Conservation (phyloP, 1,284 basidiomycete genomes). For the Wolfiporia cocos region DNA sequence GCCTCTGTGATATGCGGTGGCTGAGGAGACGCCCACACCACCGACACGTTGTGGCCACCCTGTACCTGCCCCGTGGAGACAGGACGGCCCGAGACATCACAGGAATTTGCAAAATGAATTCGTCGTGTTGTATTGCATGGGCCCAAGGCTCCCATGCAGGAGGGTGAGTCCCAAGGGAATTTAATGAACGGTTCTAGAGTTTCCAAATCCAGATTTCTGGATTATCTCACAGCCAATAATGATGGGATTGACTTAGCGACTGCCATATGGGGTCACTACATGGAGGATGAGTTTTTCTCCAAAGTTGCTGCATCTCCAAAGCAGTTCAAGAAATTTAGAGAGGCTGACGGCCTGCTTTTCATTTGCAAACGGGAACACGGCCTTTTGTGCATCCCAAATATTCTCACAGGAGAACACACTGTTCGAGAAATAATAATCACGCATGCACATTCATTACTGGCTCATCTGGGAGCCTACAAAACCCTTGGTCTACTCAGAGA, state of each 20-base stretch:
- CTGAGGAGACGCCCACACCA: too few relatives aligned
- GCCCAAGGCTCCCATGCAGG: slow-evolving; percentile 3
- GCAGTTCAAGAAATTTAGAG: slow-evolving; percentile 8
- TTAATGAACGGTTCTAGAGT: not conserved
- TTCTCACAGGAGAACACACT: slow-evolving; percentile 9
- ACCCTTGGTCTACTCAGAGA: slow-evolving; percentile 19
- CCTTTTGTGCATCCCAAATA: slow-evolving; percentile 19
- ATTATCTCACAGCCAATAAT: not conserved
- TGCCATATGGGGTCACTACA: not conserved
- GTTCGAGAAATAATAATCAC: slow-evolving; percentile 19
- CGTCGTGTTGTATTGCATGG: slow-evolving; percentile 7
- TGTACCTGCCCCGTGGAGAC: slow-evolving; percentile 1
- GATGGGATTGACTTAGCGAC: not conserved
- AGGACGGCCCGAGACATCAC: slow-evolving; percentile 7
- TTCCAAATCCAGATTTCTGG: not conserved
- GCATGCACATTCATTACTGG: slow-evolving; percentile 22
- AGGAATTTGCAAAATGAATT: slow-evolving; percentile 8
- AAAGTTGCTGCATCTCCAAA: not conserved
- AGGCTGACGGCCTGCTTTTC: slow-evolving; percentile 5
- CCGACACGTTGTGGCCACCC: too few relatives aligned
- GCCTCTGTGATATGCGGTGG: too few relatives aligned
- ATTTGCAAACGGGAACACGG: not conserved
- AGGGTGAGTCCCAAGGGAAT: slow-evolving; percentile 3
- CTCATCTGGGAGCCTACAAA: slow-evolving; percentile 21
- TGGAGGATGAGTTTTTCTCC: not conserved